These are phyloP conservation scores for Candida fluviatilis DNA, from an alignment of 805 yeast species.

Conservation along the genomic window DNA sequence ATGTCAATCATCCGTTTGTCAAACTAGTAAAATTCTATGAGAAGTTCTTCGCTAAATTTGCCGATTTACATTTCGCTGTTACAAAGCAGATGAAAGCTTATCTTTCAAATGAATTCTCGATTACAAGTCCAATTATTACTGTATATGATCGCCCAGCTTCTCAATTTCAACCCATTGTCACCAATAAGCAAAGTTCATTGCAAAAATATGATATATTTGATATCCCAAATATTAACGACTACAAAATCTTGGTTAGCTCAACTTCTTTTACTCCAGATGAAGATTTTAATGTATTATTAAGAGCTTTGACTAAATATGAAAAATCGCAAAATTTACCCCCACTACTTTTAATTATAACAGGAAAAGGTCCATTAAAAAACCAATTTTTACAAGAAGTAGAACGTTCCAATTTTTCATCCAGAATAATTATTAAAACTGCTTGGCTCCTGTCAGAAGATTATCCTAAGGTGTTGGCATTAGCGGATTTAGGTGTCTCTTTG, in stretches of 20 bases:
- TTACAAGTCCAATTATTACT: constrained; percentile 50
- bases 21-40: constrained; percentile 61
- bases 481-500: constrained; percentile 85
- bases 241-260: constrained; percentile 73
- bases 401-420: constrained; percentile 36
- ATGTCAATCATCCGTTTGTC: constrained; percentile 59
- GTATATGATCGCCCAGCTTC: constrained; percentile 84
- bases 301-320: constrained; percentile 64
- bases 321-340: constrained; percentile 34
- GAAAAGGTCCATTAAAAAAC: constrained; percentile 82
- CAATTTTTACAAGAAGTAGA: constrained; percentile 47
- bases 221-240: constrained; percentile 25
- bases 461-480: constrained; percentile 66
- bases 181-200: constrained; percentile 26
- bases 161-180: constrained; percentile 53
- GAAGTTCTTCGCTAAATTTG: constrained; percentile 52
- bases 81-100: constrained; percentile 67
- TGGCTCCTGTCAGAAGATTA: constrained; percentile 83
- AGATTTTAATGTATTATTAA: constrained; percentile 66
- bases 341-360: constrained; percentile 79
- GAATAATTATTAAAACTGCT: constrained; percentile 54
- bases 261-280: constrained; percentile 97
- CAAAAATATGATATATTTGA: constrained; percentile 25
- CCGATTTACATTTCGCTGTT: constrained; percentile 76
- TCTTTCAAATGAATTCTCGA: constrained; percentile 51